These are phyloP conservation scores for Cryptosporidium andersoni DNA, from an alignment of 169 alveolate species.

Conservation along the genomic window DNA sequence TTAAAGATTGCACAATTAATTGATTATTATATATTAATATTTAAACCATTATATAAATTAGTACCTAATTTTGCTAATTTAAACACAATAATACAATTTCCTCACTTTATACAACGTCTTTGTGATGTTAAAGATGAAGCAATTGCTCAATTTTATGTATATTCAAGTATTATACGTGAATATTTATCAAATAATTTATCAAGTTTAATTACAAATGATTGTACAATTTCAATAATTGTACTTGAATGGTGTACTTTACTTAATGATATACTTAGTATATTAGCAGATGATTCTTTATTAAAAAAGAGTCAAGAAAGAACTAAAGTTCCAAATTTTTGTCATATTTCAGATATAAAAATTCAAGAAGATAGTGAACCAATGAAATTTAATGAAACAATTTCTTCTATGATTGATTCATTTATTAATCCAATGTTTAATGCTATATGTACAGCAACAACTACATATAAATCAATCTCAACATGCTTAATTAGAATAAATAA, in stretches of 20 bases:
- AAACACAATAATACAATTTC: neutral
- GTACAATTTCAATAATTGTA: slow-evolving; percentile 42
- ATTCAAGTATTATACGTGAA: slow-evolving; percentile 45
- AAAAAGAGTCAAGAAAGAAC: neutral
- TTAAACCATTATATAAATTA: slow-evolving; percentile 32
- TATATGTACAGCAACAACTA: slow-evolving; percentile 26
- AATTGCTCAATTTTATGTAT: slow-evolving; percentile 59
- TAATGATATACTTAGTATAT: slow-evolving; percentile 43
- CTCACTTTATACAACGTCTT: slow-evolving; percentile 41
- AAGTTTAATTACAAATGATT: slow-evolving; percentile 32
- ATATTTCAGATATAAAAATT: neutral
- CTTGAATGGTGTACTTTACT: slow-evolving; percentile 55
- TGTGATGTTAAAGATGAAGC: slow-evolving; percentile 67
- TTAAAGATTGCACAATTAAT: slow-evolving; percentile 59
- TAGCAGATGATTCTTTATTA: slow-evolving; percentile 5
- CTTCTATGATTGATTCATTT: slow-evolving; percentile 57
- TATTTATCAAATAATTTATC: slow-evolving; percentile 14
- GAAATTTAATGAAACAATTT: slow-evolving; percentile 3
- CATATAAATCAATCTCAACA: slow-evolving; percentile 8
- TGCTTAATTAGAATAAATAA: slow-evolving; percentile 43
- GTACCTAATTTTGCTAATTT: neutral
- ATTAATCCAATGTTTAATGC: slow-evolving; percentile 58
- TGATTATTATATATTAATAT: slow-evolving; percentile 10
- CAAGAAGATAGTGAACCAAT: neutral
- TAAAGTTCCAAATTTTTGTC: neutral